Conservation (phyloP, 331 rosid species). For the Pyracantha coccinea region DNA sequence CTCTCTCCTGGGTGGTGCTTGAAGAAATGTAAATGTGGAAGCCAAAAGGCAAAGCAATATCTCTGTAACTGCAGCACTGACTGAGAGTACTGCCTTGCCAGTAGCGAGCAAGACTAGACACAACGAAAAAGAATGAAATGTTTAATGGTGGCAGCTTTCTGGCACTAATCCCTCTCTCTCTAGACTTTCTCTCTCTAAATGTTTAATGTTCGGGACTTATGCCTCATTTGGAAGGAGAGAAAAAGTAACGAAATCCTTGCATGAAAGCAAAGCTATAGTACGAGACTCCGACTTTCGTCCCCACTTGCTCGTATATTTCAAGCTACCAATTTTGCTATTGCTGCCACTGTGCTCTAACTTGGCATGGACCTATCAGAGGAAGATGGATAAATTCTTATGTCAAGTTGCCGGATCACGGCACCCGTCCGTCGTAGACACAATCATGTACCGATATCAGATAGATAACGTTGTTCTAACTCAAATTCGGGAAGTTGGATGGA, state of each 20-base stretch:
- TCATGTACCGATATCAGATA: no score
- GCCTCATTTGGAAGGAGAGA: slow-evolving; percentile 11
- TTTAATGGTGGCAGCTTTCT: not conserved
- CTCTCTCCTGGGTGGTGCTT: not conserved
- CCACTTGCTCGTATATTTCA: not conserved
- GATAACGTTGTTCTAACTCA: no score
- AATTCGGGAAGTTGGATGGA: not conserved
- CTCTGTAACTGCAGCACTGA: not conserved
- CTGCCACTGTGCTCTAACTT: not conserved
- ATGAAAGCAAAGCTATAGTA: slow-evolving; percentile 17
- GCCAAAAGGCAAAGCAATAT: not conserved
- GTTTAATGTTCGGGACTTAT: not conserved
- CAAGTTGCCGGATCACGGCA: no score
- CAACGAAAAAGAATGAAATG: not conserved
- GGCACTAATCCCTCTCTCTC: not conserved
- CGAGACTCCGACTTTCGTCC: not conserved
- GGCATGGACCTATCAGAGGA: no score
- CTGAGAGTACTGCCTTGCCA: not conserved
- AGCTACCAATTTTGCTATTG: not conserved
- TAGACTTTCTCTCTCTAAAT: not conserved
- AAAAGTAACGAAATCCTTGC: slow-evolving; percentile 8
- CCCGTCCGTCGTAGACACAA: no score
- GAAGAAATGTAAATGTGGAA: not conserved
- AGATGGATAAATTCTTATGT: no score
- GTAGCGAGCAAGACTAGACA: not conserved